Conservation (phyloP, 371 early-diverging fungal species). For the Sporodiniella umbellata region DNA sequence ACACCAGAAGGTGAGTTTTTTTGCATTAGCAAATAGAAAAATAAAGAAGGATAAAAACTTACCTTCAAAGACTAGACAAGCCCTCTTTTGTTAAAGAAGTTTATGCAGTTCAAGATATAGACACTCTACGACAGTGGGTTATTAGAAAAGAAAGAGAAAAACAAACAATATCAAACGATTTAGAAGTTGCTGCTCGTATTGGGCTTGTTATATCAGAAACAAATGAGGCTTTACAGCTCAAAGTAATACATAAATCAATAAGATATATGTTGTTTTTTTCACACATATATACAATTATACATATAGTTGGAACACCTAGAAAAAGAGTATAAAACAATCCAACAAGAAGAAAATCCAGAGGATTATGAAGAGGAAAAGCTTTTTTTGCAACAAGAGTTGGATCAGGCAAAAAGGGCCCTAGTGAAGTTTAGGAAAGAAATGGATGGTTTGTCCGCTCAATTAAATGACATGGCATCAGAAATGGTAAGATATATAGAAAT, state of each 20-base stretch:
- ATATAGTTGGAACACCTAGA: conserved; percentile 45
- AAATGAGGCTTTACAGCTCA: conserved; percentile 57
- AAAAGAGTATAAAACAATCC: conserved; percentile 52
- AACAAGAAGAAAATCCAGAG: conserved; percentile 35
- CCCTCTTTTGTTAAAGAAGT: conserved; percentile 45
- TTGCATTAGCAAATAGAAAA: too few relatives aligned
- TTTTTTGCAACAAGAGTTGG: conserved; percentile 56
- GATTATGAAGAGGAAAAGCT: conserved; percentile 39
- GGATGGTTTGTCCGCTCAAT: conserved; percentile 59
- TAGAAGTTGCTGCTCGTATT: conserved; percentile 65
- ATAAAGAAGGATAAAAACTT: conserved; percentile 3
- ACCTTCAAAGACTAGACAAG: conserved; percentile 28
- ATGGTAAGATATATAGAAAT: conserved; percentile 34
- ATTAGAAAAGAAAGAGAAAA: conserved; percentile 66
- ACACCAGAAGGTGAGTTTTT: conserved; percentile 54
- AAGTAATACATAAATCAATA: too few relatives aligned
- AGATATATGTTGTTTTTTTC: too few relatives aligned
- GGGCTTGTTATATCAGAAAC: conserved; percentile 64
- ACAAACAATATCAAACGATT: conserved; percentile 55
- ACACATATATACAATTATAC: too few relatives aligned
- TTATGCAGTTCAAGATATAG: conserved; percentile 49
- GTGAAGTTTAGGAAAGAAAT: conserved; percentile 60
- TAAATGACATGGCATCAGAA: conserved; percentile 65
- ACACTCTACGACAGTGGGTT: conserved; percentile 45
- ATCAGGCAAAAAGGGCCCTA: conserved; percentile 56